These are phyloP conservation scores for Raddia distichophylla DNA, from an alignment of 176 grass and related monocot genomes.

Conservation along the genomic window DNA sequence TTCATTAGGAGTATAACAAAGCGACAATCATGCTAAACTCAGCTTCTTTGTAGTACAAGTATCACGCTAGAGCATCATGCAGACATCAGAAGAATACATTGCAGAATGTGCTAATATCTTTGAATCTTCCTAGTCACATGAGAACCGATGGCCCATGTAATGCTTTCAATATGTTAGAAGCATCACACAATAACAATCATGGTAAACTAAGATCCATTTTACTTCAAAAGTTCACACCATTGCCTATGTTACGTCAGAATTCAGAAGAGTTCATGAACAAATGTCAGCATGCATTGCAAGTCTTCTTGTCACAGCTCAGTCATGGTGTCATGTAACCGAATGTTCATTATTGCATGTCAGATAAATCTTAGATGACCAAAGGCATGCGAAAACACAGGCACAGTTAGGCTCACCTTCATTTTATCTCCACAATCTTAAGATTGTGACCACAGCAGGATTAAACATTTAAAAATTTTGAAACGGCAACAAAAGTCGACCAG, in stretches of 20 bases:
- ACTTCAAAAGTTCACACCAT: background rate
- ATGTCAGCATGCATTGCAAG: slow-evolving; percentile 15
- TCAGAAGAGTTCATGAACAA: slow-evolving; percentile 11
- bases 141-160: background rate
- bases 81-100: background rate
- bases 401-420: slow-evolving; percentile 23
- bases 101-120: background rate
- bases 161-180: background rate
- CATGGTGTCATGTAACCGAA: background rate
- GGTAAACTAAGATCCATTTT: background rate
- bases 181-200: background rate
- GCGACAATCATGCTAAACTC: background rate
- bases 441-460: background rate
- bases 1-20: background rate
- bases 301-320: background rate
- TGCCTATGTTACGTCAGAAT: background rate
- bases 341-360: background rate
- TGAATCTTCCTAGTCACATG: background rate
- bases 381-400: background rate
- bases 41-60: background rate
- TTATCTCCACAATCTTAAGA: background rate
- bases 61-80: background rate
- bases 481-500: background rate
- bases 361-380: slow-evolving; percentile 8
- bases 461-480: background rate